These are phyloP conservation scores for Colletotrichum endophyticum DNA, from an alignment of 2,329 filamentous ascomycete genomes.

Conservation along the genomic window DNA sequence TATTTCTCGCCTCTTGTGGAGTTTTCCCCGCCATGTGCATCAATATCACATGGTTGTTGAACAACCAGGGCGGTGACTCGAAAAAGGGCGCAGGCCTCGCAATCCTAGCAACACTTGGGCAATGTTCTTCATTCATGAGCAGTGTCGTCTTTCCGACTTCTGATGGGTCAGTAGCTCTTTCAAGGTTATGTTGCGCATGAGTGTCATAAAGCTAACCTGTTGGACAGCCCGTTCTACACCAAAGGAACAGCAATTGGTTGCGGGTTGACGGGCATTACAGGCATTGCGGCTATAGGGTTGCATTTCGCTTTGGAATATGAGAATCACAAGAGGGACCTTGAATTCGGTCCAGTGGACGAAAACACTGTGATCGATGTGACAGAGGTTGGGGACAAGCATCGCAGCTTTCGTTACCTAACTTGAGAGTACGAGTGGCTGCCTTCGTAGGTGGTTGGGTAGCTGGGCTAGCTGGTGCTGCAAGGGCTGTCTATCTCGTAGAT, in stretches of 20 bases:
- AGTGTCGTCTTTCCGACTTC: conserved; percentile 26
- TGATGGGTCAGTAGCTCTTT: conserved; percentile 23
- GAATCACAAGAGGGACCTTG: conserved; percentile 17
- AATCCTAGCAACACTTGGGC: conserved; percentile 29
- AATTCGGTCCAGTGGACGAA: conserved; percentile 10
- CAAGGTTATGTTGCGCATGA: not conserved
- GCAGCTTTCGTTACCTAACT: conserved; percentile 23
- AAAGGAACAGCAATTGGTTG: conserved; percentile 24
- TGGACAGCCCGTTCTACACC: conserved; percentile 19
- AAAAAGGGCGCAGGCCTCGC: conserved; percentile 30
- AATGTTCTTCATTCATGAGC: conserved; percentile 33
- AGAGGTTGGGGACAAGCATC: conserved; percentile 20
- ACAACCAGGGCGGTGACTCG: conserved; percentile 33
- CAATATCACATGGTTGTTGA: conserved; percentile 34
- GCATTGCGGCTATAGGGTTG: conserved; percentile 17
- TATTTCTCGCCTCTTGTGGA: conserved; percentile 39
- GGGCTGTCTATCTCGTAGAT: not conserved
- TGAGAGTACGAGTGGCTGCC: not conserved
- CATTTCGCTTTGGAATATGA: conserved; percentile 19
- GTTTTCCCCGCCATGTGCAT: conserved; percentile 33
- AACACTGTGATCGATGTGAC: conserved; percentile 20
- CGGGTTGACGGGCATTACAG: conserved; percentile 18
- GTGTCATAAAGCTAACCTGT: not conserved
- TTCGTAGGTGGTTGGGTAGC: not conserved
- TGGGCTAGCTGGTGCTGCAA: not conserved